Base-by-base conservation (phyloP, 108 stramenopile species). In the Cylindrotheca fusiformis region DNA sequence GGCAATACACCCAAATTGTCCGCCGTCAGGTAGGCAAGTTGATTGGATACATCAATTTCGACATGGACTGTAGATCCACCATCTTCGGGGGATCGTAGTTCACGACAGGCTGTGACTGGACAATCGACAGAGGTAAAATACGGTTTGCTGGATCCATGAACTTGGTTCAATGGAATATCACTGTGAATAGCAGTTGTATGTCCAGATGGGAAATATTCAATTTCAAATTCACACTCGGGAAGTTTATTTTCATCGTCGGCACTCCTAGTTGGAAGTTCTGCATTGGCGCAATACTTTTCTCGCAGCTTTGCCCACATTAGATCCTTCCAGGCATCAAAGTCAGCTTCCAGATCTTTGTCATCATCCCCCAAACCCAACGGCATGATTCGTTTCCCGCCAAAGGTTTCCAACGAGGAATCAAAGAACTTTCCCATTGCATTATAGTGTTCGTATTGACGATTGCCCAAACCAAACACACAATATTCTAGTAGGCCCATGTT, bases 381-480 rank as follows among this genome's bases (percentile, higher is more conserved):
- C 4, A 79, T 50, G 21, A 98, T 67, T 5, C 90, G 78, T 10
- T 60, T 56, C 2, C 72, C 98, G 19, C 97, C 97, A 25, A 86
- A 63, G 60, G 73, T 64, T 41, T 72, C 89, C 24, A 98, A 53
- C 10, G 86, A 65, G 24, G 62, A 31, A 70, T 98, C 83, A 33
- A 88, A 72, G 52, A 86, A 85, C 52, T 91, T 95, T 6, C 97
- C 95, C 93, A 94, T 96, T 54, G 88, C 79, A 64, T 98, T 98
- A 85, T 83, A 99, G 60, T 98, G 94, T 59, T 99, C 97, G 75
- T 99, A 99, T 72, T 98, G 93, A 32, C 68, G 78, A 68, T 98
- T 98, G 22, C 99, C 99, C n/a, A 99, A 77, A 44, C 97, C 99
- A 76, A 99, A 98, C 3, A 97, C 97, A 48, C 86, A 74, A 69